Evolutionary conservation across 192 early-diverging fungal genomes (phyloP).

Genomic region (Coemansia sp.): DNA sequence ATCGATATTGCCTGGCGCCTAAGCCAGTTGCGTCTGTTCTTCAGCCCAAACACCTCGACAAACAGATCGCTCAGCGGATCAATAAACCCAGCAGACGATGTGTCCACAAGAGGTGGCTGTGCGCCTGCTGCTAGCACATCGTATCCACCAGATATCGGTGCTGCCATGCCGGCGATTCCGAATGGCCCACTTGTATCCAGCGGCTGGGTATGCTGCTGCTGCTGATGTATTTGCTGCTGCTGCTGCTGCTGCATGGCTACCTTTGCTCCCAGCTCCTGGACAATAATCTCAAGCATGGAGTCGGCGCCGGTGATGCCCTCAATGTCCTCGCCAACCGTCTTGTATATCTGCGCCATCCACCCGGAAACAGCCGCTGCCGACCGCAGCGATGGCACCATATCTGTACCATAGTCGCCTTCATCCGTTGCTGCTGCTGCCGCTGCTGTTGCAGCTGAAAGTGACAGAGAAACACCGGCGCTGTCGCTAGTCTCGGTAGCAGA

Average conservation of each 20-base stretch:
- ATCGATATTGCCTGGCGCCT: conserved; percentile 83
- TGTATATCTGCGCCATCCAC: conserved; percentile 66
- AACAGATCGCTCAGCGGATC: conserved; percentile 82
- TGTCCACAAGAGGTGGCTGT: neutral
- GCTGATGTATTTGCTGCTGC: conserved; percentile 3
- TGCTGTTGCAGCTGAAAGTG: neutral
- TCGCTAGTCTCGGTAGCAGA: neutral
- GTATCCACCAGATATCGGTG: neutral
- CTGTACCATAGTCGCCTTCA: neutral
- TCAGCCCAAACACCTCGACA: conserved; percentile 91
- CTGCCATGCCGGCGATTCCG: conserved; percentile 7
- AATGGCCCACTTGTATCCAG: neutral
- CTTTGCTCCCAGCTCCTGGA: conserved; percentile 66
- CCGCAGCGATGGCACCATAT: no score
- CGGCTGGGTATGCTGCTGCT: neutral
- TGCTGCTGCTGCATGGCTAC: conserved; percentile 53
- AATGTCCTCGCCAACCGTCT: conserved; percentile 72
- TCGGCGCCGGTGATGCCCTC: conserved; percentile 69
- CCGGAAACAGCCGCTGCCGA: conserved; percentile 1
- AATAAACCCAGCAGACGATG: conserved; percentile 55
- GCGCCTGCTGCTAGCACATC: neutral
- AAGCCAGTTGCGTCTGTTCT: conserved; percentile 84
- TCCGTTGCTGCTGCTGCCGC: neutral
- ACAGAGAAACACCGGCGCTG: neutral
- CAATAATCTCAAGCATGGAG: conserved; percentile 71